These are phyloP conservation scores for Sporisorium graminicola DNA, from an alignment of 1,284 basidiomycete genomes.

Conservation along the genomic window DNA sequence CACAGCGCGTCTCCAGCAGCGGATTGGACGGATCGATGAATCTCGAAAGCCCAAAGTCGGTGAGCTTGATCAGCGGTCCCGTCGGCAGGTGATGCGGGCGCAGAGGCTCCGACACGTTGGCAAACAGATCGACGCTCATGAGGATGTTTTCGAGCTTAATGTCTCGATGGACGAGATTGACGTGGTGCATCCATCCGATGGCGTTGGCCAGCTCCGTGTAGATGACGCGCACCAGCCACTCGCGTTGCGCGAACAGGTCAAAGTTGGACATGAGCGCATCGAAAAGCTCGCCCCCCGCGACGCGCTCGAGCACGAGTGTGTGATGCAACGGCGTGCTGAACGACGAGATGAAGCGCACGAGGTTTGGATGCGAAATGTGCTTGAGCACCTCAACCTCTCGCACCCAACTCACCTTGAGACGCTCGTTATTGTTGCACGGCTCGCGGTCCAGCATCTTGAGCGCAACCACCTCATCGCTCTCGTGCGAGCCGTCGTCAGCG, in stretches of 20 bases:
- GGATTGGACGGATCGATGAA: slow-evolving; percentile 82
- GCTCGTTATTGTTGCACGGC: slow-evolving; percentile 75
- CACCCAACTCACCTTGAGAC: slow-evolving; percentile 85
- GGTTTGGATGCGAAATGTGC: slow-evolving; percentile 86
- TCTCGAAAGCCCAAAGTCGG: slow-evolving; percentile 89
- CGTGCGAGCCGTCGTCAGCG: neutral
- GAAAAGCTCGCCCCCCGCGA: slow-evolving; percentile 86
- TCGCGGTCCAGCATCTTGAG: slow-evolving; percentile 84
- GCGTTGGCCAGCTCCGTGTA: slow-evolving; percentile 84
- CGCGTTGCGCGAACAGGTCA: slow-evolving; percentile 72
- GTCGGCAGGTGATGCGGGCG: slow-evolving; percentile 66
- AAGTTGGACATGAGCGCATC: slow-evolving; percentile 78
- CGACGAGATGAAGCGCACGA: slow-evolving; percentile 80
- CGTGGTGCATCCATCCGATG: slow-evolving; percentile 89
- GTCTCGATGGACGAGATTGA: slow-evolving; percentile 89
- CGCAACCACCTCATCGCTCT: slow-evolving; percentile 76
- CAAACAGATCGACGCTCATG: slow-evolving; percentile 56
- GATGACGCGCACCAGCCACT: slow-evolving; percentile 79
- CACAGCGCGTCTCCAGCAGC: slow-evolving; percentile 85
- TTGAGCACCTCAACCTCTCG: slow-evolving; percentile 88
- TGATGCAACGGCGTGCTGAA: slow-evolving; percentile 82
- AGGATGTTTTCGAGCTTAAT: slow-evolving; percentile 85
- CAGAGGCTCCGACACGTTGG: slow-evolving; percentile 23
- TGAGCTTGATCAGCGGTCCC: slow-evolving; percentile 82
- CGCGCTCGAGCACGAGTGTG: slow-evolving; percentile 82